These are phyloP conservation scores for Wickerhamiella lipophila DNA, from an alignment of 805 yeast species.

Conservation along the genomic window DNA sequence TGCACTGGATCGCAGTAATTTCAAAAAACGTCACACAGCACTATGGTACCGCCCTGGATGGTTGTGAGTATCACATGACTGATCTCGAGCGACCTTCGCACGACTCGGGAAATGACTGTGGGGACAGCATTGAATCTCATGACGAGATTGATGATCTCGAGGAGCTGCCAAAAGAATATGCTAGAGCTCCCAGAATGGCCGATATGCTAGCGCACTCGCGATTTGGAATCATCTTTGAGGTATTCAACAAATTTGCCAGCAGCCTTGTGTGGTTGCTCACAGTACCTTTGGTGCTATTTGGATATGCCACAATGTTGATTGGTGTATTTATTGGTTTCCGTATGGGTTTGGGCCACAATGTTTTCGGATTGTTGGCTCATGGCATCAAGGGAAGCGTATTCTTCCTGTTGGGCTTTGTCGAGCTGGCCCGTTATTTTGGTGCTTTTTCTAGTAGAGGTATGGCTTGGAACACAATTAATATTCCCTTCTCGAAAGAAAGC, in stretches of 20 bases:
- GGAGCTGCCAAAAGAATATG: background rate
- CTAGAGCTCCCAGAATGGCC: background rate
- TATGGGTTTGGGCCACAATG: constrained; percentile 52
- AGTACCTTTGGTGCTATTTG: constrained; percentile 51
- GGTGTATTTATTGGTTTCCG: constrained; percentile 54
- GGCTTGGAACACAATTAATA: constrained; percentile 63
- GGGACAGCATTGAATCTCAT: constrained; percentile 5
- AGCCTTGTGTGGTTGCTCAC: constrained; percentile 41
- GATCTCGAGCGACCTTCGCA: constrained; percentile 17
- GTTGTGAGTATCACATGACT: constrained; percentile 24
- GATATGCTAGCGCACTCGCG: constrained; percentile 8
- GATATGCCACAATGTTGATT: constrained; percentile 42
- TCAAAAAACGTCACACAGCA: background rate
- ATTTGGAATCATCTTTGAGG: background rate
- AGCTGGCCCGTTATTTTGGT: constrained; percentile 83
- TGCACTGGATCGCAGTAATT: constrained; percentile 38
- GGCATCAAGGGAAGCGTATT: constrained; percentile 94
- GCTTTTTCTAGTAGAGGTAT: constrained; percentile 63
- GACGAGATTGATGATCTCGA: constrained; percentile 3
- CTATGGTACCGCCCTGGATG: constrained; percentile 21
- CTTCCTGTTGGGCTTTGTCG: constrained; percentile 55
- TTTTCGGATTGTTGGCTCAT: constrained; percentile 83
- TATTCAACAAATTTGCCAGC: constrained; percentile 25
- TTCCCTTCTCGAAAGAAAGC: constrained; percentile 1
- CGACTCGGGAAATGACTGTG: constrained; percentile 21